phyloP scores from a whole-genome alignment of 2,329 filamentous ascomycete genomes.

The Fusarium cyanostomum region DNA sequence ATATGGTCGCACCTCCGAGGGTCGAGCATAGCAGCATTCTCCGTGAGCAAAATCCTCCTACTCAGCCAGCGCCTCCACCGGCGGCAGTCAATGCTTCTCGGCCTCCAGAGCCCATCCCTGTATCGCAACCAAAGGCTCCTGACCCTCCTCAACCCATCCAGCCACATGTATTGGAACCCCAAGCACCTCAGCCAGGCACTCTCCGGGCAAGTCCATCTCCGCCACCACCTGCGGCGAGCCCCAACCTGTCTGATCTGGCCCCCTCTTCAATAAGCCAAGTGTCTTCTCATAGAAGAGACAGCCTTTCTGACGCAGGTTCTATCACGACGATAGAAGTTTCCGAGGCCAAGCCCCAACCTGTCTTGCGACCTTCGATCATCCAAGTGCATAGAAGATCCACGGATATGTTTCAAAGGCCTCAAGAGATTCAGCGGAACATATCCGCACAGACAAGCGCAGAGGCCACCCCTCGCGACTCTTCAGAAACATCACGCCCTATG shows the following conservation, averaged over 20 bases:
- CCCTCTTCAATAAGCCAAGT: conserved; percentile 26
- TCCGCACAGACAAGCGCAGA: conserved; percentile 16
- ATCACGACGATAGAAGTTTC: conserved; percentile 40
- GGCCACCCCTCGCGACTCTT: conserved; percentile 16
- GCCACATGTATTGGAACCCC: neutral
- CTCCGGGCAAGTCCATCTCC: neutral
- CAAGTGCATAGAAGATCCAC: conserved; percentile 39
- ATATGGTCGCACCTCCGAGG: neutral
- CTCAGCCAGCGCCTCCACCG: neutral
- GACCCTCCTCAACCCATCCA: neutral
- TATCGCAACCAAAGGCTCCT: neutral
- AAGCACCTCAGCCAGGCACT: neutral
- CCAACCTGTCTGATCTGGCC: conserved; percentile 21
- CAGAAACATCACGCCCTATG: conserved; percentile 3
- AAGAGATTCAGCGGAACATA: conserved; percentile 13
- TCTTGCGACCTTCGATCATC: conserved; percentile 38
- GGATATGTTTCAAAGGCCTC: conserved; percentile 27
- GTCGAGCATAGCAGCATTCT: neutral
- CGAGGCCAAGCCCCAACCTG: conserved; percentile 40
- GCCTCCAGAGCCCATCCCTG: neutral
- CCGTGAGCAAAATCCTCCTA: conserved; percentile 1
- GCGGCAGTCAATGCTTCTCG: neutral
- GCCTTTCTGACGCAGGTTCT: conserved; percentile 38
- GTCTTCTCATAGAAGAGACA: conserved; percentile 31
- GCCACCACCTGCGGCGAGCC: conserved; percentile 23